Conservation (phyloP, 805 yeast species). For the Ogataea polymorpha region DNA sequence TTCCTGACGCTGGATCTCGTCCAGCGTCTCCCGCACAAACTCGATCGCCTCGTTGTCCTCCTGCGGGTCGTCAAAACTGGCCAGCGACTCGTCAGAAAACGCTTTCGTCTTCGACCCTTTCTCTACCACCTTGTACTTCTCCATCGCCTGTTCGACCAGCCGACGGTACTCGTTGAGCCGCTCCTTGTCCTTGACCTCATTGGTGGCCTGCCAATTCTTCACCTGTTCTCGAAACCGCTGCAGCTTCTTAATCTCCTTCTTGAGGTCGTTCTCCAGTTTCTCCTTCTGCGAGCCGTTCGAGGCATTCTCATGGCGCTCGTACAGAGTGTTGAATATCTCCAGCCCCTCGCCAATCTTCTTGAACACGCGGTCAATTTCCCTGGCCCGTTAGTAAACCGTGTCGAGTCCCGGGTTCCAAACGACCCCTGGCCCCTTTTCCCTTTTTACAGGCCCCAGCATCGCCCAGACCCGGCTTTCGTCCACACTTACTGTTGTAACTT, state of each 20-base stretch:
- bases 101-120: constrained; percentile 56
- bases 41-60: constrained; percentile 70
- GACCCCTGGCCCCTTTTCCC: constrained; percentile 1
- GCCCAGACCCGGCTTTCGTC: not conserved
- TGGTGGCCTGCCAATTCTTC: constrained; percentile 55
- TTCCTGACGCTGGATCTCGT: constrained; percentile 74
- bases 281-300: constrained; percentile 53
- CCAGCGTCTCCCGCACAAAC: constrained; percentile 68
- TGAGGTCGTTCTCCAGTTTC: constrained; percentile 52
- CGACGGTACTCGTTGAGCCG: constrained; percentile 45
- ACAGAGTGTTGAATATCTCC: constrained; percentile 50
- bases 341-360: constrained; percentile 59
- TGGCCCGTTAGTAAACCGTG: constrained; percentile 15
- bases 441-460: not conserved
- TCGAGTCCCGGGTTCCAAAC: not conserved
- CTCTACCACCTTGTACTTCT: constrained; percentile 57
- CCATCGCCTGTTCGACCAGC: constrained; percentile 49
- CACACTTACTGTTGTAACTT: constrained; percentile 36
- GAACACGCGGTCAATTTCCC: constrained; percentile 62
- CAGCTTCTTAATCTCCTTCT: constrained; percentile 57
- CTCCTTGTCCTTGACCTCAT: constrained; percentile 45
- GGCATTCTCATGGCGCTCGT: constrained; percentile 50
- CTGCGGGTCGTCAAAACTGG: constrained; percentile 52
- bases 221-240: constrained; percentile 60
- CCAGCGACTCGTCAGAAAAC: constrained; percentile 54